phyloP scores from a whole-genome alignment of 257 asterid species.

The Nicotiana knightiana region DNA sequence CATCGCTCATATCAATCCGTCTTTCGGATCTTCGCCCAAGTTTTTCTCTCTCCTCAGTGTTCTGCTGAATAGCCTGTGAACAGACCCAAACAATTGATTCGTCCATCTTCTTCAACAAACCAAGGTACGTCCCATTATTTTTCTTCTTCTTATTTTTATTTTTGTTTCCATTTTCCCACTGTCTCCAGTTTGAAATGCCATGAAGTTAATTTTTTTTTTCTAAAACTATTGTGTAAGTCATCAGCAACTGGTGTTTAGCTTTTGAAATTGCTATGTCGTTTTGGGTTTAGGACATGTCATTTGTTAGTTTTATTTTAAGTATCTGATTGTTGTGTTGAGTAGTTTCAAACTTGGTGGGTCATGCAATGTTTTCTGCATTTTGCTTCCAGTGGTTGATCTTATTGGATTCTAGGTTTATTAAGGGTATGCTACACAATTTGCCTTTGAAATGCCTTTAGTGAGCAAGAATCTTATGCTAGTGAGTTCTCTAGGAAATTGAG shows the following conservation, averaged over 20 bases:
- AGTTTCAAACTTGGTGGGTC: not conserved
- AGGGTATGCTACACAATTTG: not conserved
- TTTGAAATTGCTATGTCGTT: not conserved
- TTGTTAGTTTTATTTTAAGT: not conserved
- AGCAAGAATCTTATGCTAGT: not conserved
- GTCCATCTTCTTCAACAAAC: not conserved
- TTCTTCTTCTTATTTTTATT: not conserved
- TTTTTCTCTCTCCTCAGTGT: not conserved
- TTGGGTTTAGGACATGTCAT: not conserved
- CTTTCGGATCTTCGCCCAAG: not conserved
- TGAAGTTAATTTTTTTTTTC: not conserved
- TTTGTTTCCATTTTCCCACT: not conserved
- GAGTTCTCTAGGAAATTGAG: not conserved
- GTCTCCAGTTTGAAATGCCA: not conserved
- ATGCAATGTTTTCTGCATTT: not conserved
- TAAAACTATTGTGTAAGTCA: not conserved
- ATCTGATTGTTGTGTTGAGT: not conserved
- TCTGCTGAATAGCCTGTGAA: not conserved
- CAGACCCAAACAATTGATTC: not conserved
- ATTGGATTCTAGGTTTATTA: not conserved
- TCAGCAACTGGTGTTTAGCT: not conserved
- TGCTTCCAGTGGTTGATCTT: not conserved
- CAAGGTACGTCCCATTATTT: not conserved
- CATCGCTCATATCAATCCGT: not conserved
- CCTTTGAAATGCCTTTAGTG: not conserved